These are phyloP conservation scores for Priceomyces melissophilus DNA, from an alignment of 805 yeast genomes.

Conservation along the genomic window DNA sequence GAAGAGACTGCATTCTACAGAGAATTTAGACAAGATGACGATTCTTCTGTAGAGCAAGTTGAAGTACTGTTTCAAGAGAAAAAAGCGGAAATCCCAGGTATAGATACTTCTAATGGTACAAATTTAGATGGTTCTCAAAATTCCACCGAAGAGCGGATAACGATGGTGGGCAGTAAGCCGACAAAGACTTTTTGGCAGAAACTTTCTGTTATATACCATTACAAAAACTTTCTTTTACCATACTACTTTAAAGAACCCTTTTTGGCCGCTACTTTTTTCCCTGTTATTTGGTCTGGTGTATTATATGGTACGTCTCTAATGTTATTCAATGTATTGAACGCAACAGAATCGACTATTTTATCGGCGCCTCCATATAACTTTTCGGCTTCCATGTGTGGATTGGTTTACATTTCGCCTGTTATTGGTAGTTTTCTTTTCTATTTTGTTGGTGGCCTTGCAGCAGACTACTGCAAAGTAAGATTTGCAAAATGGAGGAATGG, in stretches of 20 bases:
- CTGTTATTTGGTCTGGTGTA: conserved; percentile 59
- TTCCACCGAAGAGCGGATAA: neutral
- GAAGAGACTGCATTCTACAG: conserved; percentile 22
- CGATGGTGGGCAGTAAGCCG: neutral
- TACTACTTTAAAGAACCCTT: conserved; percentile 31
- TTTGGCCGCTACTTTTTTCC: conserved; percentile 20
- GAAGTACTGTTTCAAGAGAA: conserved; percentile 1
- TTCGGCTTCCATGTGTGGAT: conserved; percentile 38
- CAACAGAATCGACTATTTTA: conserved; percentile 43
- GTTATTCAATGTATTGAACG: conserved; percentile 49
- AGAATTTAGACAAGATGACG: neutral
- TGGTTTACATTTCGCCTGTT: conserved; percentile 22
- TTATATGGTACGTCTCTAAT: conserved; percentile 46
- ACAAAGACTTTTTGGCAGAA: conserved; percentile 5
- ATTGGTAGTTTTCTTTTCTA: conserved; percentile 12
- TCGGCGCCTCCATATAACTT: conserved; percentile 51
- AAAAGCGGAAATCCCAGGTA: neutral
- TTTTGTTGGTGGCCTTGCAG: conserved; percentile 26
- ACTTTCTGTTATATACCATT: conserved; percentile 3
- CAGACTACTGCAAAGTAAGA: conserved; percentile 4
- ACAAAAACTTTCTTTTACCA: conserved; percentile 45
- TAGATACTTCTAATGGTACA: neutral
- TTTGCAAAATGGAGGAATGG: conserved; percentile 7
- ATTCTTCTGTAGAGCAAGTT: conserved; percentile 2
- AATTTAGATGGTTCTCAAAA: neutral